These are phyloP conservation scores for Solanum hybrid DNA, from an alignment of 305 asterid genomes.

Conservation along the genomic window DNA sequence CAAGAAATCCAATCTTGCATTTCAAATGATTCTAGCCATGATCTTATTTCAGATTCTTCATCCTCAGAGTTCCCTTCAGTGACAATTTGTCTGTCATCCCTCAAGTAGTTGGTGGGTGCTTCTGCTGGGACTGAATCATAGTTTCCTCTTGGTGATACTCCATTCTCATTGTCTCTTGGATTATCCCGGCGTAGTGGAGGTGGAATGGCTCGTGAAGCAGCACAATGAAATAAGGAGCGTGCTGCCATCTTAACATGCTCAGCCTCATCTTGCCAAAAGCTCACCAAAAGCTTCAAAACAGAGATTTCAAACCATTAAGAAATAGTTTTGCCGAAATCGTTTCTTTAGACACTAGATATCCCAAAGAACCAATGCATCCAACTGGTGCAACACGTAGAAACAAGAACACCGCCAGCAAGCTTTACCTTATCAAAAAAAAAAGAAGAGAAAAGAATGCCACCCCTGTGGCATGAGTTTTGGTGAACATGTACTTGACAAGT, in stretches of 20 bases:
- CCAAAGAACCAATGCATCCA: neutral
- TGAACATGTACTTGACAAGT: neutral
- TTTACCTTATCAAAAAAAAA: neutral
- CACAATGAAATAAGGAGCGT: slow-evolving; percentile 94
- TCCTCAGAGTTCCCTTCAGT: slow-evolving; percentile 26
- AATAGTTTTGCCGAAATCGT: neutral
- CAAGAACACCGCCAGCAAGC: neutral
- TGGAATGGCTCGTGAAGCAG: slow-evolving; percentile 94
- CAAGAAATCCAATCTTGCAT: slow-evolving; percentile 88
- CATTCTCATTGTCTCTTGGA: slow-evolving; percentile 25
- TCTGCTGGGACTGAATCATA: slow-evolving; percentile 13
- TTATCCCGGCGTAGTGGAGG: slow-evolving; percentile 43
- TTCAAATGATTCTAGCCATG: slow-evolving; percentile 91
- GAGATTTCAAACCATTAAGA: slow-evolving; percentile 2
- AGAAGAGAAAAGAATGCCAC: neutral
- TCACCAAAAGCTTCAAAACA: slow-evolving; percentile 69
- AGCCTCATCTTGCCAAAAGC: slow-evolving; percentile 95
- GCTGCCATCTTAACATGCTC: slow-evolving; percentile 98
- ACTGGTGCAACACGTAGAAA: neutral
- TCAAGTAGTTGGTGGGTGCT: slow-evolving; percentile 8
- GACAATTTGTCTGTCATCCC: slow-evolving; percentile 24
- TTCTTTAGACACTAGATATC: neutral
- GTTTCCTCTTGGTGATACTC: slow-evolving; percentile 28
- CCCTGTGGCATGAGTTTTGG: neutral
- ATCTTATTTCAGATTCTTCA: slow-evolving; percentile 58